phyloP scores from a whole-genome alignment of 257 asterid species.

The Fraxinus excelsior region DNA sequence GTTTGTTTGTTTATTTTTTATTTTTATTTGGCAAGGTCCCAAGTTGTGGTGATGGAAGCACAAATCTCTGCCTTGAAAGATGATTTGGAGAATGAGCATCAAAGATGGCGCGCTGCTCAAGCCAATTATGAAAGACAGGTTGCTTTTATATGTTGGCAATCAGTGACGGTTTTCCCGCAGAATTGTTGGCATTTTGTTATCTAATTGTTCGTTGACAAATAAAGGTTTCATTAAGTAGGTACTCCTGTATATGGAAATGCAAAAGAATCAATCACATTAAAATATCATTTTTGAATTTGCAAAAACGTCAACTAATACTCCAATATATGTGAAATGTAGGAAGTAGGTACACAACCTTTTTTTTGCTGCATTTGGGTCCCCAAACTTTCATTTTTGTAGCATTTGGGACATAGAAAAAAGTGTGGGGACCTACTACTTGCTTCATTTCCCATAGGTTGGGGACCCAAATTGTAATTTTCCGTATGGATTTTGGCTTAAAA shows the following conservation, averaged over 20 bases:
- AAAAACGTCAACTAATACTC: neutral
- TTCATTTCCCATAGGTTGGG: neutral
- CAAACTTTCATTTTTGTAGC: neutral
- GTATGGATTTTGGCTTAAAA: neutral
- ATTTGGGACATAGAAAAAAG: neutral
- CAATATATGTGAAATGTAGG: neutral
- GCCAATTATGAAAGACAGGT: conserved; percentile 96
- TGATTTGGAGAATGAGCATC: conserved; percentile 79
- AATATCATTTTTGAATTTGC: neutral
- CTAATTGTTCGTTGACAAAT: neutral
- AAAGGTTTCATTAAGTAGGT: neutral
- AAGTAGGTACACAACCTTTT: neutral
- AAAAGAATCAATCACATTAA: neutral
- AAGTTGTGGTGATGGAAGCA: conserved; percentile 61
- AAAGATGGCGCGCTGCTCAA: conserved; percentile 75
- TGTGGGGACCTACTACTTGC: neutral
- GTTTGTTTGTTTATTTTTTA: conserved; percentile 25
- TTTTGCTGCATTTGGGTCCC: neutral
- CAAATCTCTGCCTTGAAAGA: conserved; percentile 66
- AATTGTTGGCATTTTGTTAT: neutral
- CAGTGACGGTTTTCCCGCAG: neutral
- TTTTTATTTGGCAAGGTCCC: conserved; percentile 44
- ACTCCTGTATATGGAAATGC: neutral
- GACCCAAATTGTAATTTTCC: neutral
- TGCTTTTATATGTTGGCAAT: conserved; percentile 3